Base-by-base conservation (phyloP, 352 stramenopile species). In the Pythium rhizo-oryzae region DNA sequence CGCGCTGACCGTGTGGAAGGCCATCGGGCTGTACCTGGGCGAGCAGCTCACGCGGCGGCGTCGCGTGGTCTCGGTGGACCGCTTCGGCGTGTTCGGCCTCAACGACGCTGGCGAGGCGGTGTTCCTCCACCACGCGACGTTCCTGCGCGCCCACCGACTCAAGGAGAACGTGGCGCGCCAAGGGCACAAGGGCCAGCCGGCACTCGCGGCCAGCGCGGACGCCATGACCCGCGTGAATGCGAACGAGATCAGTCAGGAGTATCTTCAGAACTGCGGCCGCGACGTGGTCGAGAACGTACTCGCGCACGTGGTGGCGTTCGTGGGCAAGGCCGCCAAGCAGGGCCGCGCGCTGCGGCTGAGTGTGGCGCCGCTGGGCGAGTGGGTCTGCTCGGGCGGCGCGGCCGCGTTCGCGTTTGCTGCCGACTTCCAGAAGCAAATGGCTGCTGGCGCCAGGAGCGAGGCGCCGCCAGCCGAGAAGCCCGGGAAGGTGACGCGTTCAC, bases 311-410 rank as follows among this genome's bases (percentile, higher is more conserved):
- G 19, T 89, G 1, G 78, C 78, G n/a, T 77, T 74, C 50, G 61
- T 85, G 0, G 59, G 69, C 16, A 72, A 76, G 35, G 71, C 71
- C 65, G 74, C 75, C 33, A 89, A 89, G 60, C 71, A 79, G 39
- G 78, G 78, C 8, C 69, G 68, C 9, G 43, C 65, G 24, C 62
- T 84, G 39, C 70, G 72, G 2, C 57, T 91, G 21, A 74, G 71
- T 7, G 66, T 88, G 13, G 52, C 74, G 9, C 82, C 82, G 4
- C 37, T 89, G 8, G 82, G 82, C n/a, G 81, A 91, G 47, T 91
- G 82, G 82, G 33, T 69, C 49, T 85, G 75, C 60, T 44, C 68
- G 19, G 62, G 63, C 13, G 74, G 80, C 12, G 67, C 68, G 9
- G 71, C 65, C 12, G 64, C 67, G 28, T 86, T 91, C 52, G 44